phyloP scores from a whole-genome alignment of 164 flowering plant genomes.

The Tetrastigma voinierianum region DNA sequence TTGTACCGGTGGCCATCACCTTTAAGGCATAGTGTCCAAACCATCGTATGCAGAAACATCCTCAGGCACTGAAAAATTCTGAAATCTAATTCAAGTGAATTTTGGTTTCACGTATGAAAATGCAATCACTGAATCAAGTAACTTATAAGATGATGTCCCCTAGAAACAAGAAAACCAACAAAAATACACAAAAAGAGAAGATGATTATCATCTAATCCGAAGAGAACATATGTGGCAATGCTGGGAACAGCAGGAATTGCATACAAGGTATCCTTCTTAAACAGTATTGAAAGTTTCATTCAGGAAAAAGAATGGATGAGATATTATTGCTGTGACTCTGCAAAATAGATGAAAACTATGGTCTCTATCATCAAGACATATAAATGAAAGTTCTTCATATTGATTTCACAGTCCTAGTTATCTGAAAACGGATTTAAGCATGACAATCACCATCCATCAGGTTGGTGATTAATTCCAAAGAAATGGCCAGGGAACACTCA shows the following conservation, averaged over 20 bases:
- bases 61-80: conserved; percentile 83
- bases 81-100: conserved; percentile 15
- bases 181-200: not conserved
- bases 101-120: not conserved
- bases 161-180: not conserved
- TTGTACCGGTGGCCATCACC: conserved; percentile 94
- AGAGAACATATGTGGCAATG: not conserved
- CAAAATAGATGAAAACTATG: not conserved
- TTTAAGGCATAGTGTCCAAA: conserved; percentile 72
- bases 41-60: conserved; percentile 98
- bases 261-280: not conserved
- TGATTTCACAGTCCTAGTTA: no score
- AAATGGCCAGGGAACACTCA: no score
- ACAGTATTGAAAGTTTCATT: not conserved
- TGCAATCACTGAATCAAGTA: not conserved
- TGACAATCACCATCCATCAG: no score
- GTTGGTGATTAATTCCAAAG: no score
- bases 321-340: not conserved
- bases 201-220: not conserved
- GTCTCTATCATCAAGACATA: no score
- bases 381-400: no score
- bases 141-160: not conserved
- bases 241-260: not conserved
- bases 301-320: not conserved
- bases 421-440: no score